Evolutionary conservation across 345 rosid genomes (phyloP).

Genomic region (Sonneratia alba): DNA sequence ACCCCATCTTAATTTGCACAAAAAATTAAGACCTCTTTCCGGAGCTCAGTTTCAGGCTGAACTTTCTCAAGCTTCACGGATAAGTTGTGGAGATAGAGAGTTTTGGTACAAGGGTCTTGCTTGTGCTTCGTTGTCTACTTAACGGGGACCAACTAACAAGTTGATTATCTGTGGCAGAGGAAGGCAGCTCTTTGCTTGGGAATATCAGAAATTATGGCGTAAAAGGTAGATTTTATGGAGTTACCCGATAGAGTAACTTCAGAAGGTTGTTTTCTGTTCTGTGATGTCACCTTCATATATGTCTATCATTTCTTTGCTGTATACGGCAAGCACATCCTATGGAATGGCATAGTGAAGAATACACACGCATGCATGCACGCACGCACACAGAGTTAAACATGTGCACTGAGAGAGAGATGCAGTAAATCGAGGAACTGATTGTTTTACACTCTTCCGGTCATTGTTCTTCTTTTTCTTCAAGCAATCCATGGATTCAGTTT

Average conservation of each 20-base stretch:
- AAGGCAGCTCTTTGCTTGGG: background rate
- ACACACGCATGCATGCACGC: too few species aligned
- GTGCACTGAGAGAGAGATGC: too few species aligned
- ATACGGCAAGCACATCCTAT: background rate
- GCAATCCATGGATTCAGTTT: too few species aligned
- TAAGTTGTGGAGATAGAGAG: background rate
- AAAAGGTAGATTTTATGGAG: background rate
- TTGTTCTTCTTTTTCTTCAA: too few species aligned
- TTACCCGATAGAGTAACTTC: background rate
- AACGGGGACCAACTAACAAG: too few species aligned
- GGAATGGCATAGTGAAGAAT: too few species aligned
- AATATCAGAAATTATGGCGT: too few species aligned
- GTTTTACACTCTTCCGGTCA: too few species aligned
- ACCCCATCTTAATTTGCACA: conserved; percentile 15
- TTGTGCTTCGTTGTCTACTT: too few species aligned
- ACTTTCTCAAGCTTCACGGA: background rate
- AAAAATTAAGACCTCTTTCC: background rate
- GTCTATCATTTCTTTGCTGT: background rate
- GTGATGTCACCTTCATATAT: background rate
- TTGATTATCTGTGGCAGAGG: background rate
- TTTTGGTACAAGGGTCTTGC: too few species aligned
- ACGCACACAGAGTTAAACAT: too few species aligned
- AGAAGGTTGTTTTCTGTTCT: background rate
- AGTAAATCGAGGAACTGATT: too few species aligned
- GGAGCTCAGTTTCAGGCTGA: background rate